Evolutionary conservation across 1,284 basidiomycete species (phyloP).

Genomic region (Melampsora abietis-canadensis): DNA sequence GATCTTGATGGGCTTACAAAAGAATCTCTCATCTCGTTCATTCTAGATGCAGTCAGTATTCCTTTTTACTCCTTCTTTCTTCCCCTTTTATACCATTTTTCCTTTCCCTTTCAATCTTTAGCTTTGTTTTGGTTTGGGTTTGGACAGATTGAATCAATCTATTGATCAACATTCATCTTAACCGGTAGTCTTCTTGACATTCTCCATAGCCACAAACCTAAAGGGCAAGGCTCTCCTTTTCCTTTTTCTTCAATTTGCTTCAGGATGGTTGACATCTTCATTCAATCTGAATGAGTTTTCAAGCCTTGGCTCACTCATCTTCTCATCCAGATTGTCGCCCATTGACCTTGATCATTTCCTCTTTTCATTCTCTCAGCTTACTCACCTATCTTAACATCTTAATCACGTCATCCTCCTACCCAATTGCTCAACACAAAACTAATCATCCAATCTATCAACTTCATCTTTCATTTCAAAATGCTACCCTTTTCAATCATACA

Average conservation of each 20-base stretch:
- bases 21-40: slow-evolving; percentile 18
- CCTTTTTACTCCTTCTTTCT: not conserved
- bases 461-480: not conserved
- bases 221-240: too few relatives aligned
- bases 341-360: too few relatives aligned
- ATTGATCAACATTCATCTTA: not conserved
- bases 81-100: not conserved
- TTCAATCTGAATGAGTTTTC: too few relatives aligned
- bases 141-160: not conserved
- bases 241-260: not conserved
- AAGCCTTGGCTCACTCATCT: too few relatives aligned
- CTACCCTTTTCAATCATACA: not conserved
- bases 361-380: too few relatives aligned
- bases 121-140: not conserved
- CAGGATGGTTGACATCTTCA: not conserved
- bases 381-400: too few relatives aligned
- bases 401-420: too few relatives aligned
- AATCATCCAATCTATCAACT: not conserved
- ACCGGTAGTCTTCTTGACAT: not conserved
- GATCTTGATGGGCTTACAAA: slow-evolving; percentile 18
- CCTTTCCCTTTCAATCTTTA: not conserved
- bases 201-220: not conserved
- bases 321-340: too few relatives aligned
- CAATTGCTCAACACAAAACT: too few relatives aligned
- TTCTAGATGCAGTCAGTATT: slow-evolving; percentile 27